Evolutionary conservation across 345 rosid genomes (phyloP), one percentile per base, ranked within the genome.

Genomic region (Sisymbrium irio): DNA sequence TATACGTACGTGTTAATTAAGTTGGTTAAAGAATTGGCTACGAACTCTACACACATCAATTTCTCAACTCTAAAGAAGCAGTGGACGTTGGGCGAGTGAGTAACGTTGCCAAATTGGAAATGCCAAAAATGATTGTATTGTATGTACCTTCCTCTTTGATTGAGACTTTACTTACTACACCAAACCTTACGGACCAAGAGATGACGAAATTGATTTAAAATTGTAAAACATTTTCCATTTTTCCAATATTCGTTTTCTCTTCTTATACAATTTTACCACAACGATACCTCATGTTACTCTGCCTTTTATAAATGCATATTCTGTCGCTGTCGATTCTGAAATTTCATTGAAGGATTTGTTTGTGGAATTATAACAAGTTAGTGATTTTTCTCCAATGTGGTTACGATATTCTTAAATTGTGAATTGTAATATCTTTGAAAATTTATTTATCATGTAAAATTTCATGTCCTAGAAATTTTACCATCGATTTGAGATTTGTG

Each of bases 91-190:
- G 65, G 71, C 46, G 60, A 76, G 71, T 61, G 54, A 62, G 69
- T 62, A 22, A 69, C 44, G 65, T 69, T 55, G 66, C 75, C 79
- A 54, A 62, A 76, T 63, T 69, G 58, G 42, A 54, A 36, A 62
- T 69, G 58, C 79, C 79, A 62, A 62, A 76, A 67, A 62, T 17
- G 58, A 35, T 46, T 62, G 66, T 76, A 35, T 46, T 62, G 66
- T 76, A 76, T 74, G 39, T 7, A 51, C 37, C 60, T 63, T 45
- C 50, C 60, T 69, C 79, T 69, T 69, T 62, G 79, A 69, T 76
- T 76, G 75, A 8, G 70, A 76, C 79, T 50, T 75, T 44, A 75
- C 58, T 27, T 68, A 39, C 62, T 51, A 9, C 35, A 60, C 79
- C 69, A 53, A 75, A 75, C 79, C 62, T 51, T 33, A 49, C 54